These are phyloP conservation scores for Candida labiduridarum DNA, from an alignment of 1,139 yeast species.

Conservation along the genomic window DNA sequence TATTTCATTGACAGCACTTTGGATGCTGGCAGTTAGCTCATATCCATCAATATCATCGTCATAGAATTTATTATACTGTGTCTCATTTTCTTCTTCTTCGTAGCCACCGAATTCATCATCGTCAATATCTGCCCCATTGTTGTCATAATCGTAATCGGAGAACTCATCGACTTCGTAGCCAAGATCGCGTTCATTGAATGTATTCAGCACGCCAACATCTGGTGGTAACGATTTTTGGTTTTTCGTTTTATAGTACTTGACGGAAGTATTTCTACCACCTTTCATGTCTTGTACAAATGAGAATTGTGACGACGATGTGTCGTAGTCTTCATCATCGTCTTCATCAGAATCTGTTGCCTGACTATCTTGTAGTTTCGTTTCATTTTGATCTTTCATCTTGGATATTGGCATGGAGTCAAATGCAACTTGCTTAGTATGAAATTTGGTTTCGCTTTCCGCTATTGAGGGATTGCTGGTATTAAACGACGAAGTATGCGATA, in stretches of 20 bases:
- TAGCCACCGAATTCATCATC: conserved; percentile 53
- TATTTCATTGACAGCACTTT: conserved; percentile 5
- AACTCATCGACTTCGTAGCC: conserved; percentile 39
- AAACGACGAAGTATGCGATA: conserved; percentile 9
- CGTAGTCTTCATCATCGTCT: conserved; percentile 25
- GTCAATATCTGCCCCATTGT: conserved; percentile 53
- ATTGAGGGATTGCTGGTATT: conserved; percentile 15
- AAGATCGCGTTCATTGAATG: conserved; percentile 32
- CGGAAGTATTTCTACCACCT: conserved; percentile 64
- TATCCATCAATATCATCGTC: conserved; percentile 19
- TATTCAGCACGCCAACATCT: conserved; percentile 17
- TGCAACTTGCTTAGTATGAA: conserved; percentile 22
- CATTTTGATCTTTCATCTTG: not conserved
- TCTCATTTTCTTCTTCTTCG: conserved; percentile 50
- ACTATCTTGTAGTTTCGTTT: conserved; percentile 1
- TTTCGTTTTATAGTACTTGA: conserved; percentile 57
- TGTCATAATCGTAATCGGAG: conserved; percentile 49
- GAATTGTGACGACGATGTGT: conserved; percentile 49
- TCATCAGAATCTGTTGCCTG: conserved; percentile 14
- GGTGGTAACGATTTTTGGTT: conserved; percentile 6
- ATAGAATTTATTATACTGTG: conserved; percentile 24
- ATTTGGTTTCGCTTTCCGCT: conserved; percentile 18
- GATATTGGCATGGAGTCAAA: conserved; percentile 15
- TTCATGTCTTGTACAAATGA: conserved; percentile 58
- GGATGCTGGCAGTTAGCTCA: not conserved